Evolutionary conservation across 495 filamentous ascomycete genomes (phyloP).

Genomic region (Neurospora sp.): DNA sequence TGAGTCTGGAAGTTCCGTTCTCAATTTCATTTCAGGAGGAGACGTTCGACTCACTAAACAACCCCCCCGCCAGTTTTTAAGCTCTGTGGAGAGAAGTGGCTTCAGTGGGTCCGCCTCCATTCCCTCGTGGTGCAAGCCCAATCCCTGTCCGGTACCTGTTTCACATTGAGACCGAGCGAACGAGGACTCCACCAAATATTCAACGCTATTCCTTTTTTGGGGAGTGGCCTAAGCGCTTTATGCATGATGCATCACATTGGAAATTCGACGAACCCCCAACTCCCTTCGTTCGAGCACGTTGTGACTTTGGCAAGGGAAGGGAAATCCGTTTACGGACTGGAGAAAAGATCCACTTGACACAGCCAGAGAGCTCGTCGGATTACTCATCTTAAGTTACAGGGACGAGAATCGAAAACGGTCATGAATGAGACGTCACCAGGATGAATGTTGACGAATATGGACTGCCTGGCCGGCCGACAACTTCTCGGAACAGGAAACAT

Average conservation of each 20-base stretch:
- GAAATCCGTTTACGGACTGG: neutral
- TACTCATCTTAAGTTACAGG: neutral
- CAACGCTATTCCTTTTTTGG: neutral
- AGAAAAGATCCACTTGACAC: no score
- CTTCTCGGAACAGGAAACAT: neutral
- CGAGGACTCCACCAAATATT: neutral
- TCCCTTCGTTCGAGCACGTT: neutral
- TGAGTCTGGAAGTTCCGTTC: neutral
- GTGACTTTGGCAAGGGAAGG: neutral
- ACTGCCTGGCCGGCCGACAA: neutral
- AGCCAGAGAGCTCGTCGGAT: no score
- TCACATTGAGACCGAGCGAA: neutral
- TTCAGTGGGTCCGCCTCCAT: neutral
- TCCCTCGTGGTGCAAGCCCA: neutral
- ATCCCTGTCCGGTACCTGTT: neutral
- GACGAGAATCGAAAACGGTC: neutral
- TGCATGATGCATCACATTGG: neutral
- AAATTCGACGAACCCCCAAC: neutral
- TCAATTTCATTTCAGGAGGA: neutral
- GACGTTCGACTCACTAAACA: neutral
- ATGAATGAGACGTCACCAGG: neutral
- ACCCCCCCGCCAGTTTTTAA: neutral
- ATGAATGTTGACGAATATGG: neutral
- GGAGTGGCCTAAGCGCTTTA: neutral
- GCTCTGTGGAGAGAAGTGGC: neutral